A percentile compares a stretch with the other conserved stretches of the same genome.
Evolutionary conservation across 257 asterid species (phyloP).

Genomic region (Capsicum rhomboideum): DNA sequence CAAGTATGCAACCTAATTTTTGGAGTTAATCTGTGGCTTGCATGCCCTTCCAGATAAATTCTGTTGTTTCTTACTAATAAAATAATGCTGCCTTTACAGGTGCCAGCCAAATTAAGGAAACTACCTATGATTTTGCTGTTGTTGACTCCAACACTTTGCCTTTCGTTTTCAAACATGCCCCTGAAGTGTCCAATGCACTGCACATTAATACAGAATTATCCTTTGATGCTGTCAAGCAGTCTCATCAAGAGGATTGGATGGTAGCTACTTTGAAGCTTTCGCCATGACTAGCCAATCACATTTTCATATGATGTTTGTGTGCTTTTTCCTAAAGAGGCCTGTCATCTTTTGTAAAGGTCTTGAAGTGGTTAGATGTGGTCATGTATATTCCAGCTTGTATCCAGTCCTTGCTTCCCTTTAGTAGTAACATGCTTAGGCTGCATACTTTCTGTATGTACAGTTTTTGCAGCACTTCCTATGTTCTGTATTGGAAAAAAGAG

Average conservation of each 20-base stretch:
- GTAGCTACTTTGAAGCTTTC: conserved; percentile 30
- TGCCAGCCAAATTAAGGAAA: conserved; percentile 46
- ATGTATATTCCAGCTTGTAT: neutral
- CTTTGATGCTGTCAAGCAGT: conserved; percentile 37
- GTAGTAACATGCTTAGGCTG: neutral
- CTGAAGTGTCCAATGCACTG: conserved; percentile 62
- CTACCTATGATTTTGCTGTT: conserved; percentile 79
- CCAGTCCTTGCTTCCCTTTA: neutral
- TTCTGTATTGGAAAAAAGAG: neutral
- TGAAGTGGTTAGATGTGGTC: neutral
- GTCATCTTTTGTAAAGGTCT: neutral
- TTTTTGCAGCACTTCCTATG: neutral
- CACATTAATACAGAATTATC: conserved; percentile 42
- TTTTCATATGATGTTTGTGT: neutral
- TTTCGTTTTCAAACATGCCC: conserved; percentile 83
- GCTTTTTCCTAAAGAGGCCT: neutral
- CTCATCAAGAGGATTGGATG: conserved; percentile 66
- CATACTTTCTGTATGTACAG: neutral
- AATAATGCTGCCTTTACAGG: conserved; percentile 32
- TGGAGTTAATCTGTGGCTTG: neutral
- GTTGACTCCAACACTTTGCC: conserved; percentile 82
- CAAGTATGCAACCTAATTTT: neutral
- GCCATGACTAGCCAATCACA: neutral
- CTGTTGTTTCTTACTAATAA: neutral
- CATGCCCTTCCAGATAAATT: conserved; percentile 1